Percentiles rank a stretch among this genome's conserved stretches.
These are phyloP conservation scores for Colletotrichum tabaci DNA, from an alignment of 2,329 filamentous ascomycete genomes.

Conservation along the genomic window DNA sequence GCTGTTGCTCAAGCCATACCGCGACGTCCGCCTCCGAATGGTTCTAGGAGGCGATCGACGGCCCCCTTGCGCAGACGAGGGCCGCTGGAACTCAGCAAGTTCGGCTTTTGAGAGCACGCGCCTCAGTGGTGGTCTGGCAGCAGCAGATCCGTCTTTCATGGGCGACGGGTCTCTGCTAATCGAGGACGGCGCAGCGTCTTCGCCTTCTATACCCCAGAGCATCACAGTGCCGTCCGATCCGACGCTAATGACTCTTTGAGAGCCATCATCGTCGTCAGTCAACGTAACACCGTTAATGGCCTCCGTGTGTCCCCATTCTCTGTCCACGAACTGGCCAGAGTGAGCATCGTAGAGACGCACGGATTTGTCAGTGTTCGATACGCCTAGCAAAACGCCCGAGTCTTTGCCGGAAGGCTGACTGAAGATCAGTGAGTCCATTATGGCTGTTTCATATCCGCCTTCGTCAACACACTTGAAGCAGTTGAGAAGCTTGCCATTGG, in stretches of 20 bases:
- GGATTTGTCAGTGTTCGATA: conserved; percentile 96
- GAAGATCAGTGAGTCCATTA: conserved; percentile 83
- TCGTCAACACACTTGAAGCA: conserved; percentile 89
- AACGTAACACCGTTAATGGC: conserved; percentile 89
- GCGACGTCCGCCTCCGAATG: conserved; percentile 69
- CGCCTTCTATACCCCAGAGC: conserved; percentile 77
- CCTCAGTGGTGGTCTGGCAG: conserved; percentile 81
- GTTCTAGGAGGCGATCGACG: conserved; percentile 70
- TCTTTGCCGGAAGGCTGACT: conserved; percentile 69
- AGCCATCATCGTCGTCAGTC: conserved; percentile 71
- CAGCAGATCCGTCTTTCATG: conserved; percentile 63
- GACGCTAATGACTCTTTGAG: conserved; percentile 77
- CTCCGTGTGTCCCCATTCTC: conserved; percentile 96
- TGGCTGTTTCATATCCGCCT: conserved; percentile 84
- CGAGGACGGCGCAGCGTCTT: conserved; percentile 58
- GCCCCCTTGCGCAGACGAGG: conserved; percentile 61
- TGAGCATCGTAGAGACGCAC: conserved; percentile 89
- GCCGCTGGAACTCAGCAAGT: conserved; percentile 81
- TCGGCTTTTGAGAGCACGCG: conserved; percentile 91
- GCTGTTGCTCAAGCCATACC: conserved; percentile 59
- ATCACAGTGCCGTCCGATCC: conserved; percentile 87
- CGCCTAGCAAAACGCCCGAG: conserved; percentile 81
- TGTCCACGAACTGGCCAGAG: conserved; percentile 82
- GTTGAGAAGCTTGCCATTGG: conserved; percentile 77
- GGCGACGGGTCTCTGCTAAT: conserved; percentile 69